Percentiles rank a stretch among this genome's conserved stretches.
Evolutionary conservation across 2,329 filamentous ascomycete species (phyloP).

Genomic region (Teratosphaeria nubilosa): DNA sequence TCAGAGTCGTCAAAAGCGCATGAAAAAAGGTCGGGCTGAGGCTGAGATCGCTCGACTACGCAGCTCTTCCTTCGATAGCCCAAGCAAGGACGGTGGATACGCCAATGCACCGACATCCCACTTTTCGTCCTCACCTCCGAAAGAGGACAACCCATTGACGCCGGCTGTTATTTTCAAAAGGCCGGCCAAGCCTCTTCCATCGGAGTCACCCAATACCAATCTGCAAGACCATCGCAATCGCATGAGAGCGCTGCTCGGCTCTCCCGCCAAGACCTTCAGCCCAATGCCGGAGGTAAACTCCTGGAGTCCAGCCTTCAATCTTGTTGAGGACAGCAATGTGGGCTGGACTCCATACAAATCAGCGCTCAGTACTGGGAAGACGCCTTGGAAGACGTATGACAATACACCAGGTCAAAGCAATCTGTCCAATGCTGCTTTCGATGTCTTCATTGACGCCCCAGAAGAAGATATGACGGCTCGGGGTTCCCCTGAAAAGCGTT

Average conservation of each 20-base stretch:
- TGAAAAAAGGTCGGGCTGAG: slow-evolving; percentile 74
- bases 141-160: slow-evolving; percentile 54
- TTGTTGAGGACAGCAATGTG: slow-evolving; percentile 52
- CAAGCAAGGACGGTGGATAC: slow-evolving; percentile 54
- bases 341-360: slow-evolving; percentile 35
- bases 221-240: slow-evolving; percentile 77
- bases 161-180: slow-evolving; percentile 74
- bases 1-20: slow-evolving; percentile 5
- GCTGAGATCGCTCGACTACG: slow-evolving; percentile 91
- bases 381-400: slow-evolving; percentile 25
- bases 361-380: slow-evolving; percentile 20
- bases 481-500: slow-evolving; percentile 59
- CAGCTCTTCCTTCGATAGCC: slow-evolving; percentile 87
- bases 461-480: slow-evolving; percentile 36
- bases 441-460: slow-evolving; percentile 45
- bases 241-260: slow-evolving; percentile 71
- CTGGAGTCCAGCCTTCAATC: slow-evolving; percentile 58
- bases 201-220: slow-evolving; percentile 87
- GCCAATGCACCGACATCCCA: slow-evolving; percentile 33
- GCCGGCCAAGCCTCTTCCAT: slow-evolving; percentile 55
- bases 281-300: slow-evolving; percentile 44
- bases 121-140: slow-evolving; percentile 29
- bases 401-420: slow-evolving; percentile 20
- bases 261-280: slow-evolving; percentile 52
- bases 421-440: slow-evolving; percentile 35